Evolutionary conservation across 176 grass and related monocot genomes (phyloP).

Genomic region (Guadua angustifolia): DNA sequence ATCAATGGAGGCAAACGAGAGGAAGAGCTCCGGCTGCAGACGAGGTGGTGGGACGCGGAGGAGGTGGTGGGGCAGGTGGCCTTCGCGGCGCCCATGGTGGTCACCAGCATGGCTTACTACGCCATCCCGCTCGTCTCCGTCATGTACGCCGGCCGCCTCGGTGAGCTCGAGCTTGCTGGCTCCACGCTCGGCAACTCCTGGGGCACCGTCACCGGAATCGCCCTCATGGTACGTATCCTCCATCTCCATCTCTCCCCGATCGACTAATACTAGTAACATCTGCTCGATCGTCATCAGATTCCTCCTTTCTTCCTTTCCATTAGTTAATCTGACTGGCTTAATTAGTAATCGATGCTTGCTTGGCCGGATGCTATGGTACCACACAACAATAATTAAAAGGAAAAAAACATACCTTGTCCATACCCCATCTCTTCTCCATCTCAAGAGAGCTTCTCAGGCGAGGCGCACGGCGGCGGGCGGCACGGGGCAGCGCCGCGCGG

Average conservation of each 20-base stretch:
- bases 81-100: slow-evolving; percentile 78
- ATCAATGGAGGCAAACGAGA: background rate
- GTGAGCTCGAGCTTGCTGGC: slow-evolving; percentile 73
- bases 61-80: slow-evolving; percentile 60
- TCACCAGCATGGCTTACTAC: slow-evolving; percentile 81
- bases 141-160: slow-evolving; percentile 89
- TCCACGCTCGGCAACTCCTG: slow-evolving; percentile 87
- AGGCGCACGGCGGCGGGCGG: no score
- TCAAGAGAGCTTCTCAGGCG: no score
- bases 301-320: background rate
- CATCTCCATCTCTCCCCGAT: no score
- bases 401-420: no score
- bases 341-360: no score
- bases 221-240: slow-evolving; percentile 64
- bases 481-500: no score
- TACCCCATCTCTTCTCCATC: no score
- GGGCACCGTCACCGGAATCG: slow-evolving; percentile 78
- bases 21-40: background rate
- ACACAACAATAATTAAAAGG: no score
- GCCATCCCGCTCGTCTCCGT: slow-evolving; percentile 80
- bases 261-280: no score
- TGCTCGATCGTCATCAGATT: background rate
- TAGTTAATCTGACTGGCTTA: no score
- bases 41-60: slow-evolving; percentile 32
- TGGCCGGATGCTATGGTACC: no score